Evolutionary conservation across 495 filamentous ascomycete genomes (phyloP).

Genomic region (Tuber indicum): DNA sequence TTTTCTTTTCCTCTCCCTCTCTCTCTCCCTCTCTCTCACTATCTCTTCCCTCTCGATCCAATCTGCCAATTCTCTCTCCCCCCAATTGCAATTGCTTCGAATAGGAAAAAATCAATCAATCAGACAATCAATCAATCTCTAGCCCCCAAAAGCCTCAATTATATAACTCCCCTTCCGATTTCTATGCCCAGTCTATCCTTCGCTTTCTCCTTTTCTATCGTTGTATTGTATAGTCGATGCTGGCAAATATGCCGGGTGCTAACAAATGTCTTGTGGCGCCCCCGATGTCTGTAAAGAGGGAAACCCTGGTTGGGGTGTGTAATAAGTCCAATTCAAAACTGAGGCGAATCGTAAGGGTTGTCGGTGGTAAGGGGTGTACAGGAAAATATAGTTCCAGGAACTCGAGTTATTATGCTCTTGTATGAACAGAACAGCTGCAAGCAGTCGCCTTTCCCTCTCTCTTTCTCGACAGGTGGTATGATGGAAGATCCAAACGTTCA

Average conservation of each 20-base stretch:
- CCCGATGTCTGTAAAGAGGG: not conserved
- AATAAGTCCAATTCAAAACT: not conserved
- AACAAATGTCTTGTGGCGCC: slow-evolving; percentile 1
- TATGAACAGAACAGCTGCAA: not conserved
- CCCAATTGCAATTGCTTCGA: not conserved
- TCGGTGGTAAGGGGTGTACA: not conserved
- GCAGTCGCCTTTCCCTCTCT: not conserved
- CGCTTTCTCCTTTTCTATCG: not conserved
- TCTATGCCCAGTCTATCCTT: slow-evolving; percentile 1
- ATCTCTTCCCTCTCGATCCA: not conserved
- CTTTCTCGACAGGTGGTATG: not conserved
- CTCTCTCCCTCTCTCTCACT: not conserved
- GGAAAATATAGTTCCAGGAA: not conserved
- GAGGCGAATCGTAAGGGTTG: not conserved
- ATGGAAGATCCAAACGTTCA: not conserved
- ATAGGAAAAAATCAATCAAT: not conserved
- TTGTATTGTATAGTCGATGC: not conserved
- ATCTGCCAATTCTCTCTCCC: not conserved
- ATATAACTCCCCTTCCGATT: slow-evolving; percentile 1
- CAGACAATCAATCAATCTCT: not conserved
- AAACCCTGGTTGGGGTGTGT: not conserved
- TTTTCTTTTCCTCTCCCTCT: not conserved
- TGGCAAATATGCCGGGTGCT: not conserved
- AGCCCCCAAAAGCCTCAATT: not conserved
- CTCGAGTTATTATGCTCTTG: not conserved